These are phyloP conservation scores for Coemansia sp. DNA, from an alignment of 192 early-diverging fungal genomes.

Conservation along the genomic window DNA sequence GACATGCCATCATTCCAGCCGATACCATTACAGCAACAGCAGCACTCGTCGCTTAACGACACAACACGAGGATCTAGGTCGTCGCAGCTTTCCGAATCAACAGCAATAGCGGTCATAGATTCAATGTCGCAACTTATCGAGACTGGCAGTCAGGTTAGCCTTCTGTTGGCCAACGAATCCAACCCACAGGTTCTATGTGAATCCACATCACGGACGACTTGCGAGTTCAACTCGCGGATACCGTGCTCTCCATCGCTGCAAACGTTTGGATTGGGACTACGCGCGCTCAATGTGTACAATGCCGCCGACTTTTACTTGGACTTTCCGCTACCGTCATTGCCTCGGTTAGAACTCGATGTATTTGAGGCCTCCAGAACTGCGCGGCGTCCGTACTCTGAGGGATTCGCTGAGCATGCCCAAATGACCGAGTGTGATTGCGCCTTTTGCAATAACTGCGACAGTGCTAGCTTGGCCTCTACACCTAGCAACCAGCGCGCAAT, in stretches of 20 bases:
- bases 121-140: constrained; percentile 4
- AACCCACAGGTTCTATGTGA: not conserved
- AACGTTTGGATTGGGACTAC: constrained; percentile 24
- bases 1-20: constrained; percentile 10
- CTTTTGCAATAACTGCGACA: constrained; percentile 3
- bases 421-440: not conserved
- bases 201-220: not conserved
- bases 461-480: not conserved
- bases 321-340: constrained; percentile 5
- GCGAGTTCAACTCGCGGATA: constrained; percentile 10
- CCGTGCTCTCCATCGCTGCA: constrained; percentile 34
- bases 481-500: constrained; percentile 32
- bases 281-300: constrained; percentile 6
- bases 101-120: constrained; percentile 12
- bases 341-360: constrained; percentile 13
- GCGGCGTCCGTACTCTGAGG: constrained; percentile 36
- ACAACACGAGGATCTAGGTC: constrained; percentile 1
- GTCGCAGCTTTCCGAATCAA: constrained; percentile 20
- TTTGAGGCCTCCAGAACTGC: constrained; percentile 11
- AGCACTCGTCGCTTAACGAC: constrained; percentile 2
- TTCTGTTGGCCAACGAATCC: not conserved
- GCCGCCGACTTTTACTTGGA: constrained; percentile 10
- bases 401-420: constrained; percentile 22
- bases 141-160: constrained; percentile 8
- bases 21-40: not conserved